Evolutionary conservation across 2,329 filamentous ascomycete species (phyloP).

Genomic region (Nakataea oryzae): DNA sequence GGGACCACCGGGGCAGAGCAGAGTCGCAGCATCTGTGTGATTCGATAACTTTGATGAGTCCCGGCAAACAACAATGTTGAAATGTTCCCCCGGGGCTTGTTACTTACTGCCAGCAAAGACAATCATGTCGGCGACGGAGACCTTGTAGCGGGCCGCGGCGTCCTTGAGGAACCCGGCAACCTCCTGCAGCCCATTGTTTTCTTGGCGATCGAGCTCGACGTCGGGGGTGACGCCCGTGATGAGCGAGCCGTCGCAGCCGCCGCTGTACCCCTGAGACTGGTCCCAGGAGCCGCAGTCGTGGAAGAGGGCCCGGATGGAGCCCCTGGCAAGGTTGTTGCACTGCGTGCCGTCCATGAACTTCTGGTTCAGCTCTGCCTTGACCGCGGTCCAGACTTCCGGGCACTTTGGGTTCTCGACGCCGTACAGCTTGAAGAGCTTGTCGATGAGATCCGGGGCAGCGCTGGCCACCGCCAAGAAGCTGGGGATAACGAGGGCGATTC

Average conservation of each 20-base stretch:
- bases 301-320: constrained; percentile 33
- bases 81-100: neutral
- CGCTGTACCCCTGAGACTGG: constrained; percentile 8
- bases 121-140: constrained; percentile 41
- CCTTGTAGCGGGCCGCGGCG: constrained; percentile 22
- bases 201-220: constrained; percentile 22
- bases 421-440: no score
- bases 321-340: constrained; percentile 29
- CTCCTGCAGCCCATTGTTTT: constrained; percentile 33
- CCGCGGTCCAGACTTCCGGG: constrained; percentile 20
- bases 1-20: constrained; percentile 40
- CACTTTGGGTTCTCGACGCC: neutral
- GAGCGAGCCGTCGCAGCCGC: constrained; percentile 31
- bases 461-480: neutral
- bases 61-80: no score
- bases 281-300: constrained; percentile 34
- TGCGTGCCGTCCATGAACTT: constrained; percentile 18
- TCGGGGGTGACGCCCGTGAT: constrained; percentile 24
- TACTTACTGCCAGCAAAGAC: constrained; percentile 30
- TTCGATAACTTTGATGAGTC: no score
- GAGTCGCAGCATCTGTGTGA: constrained; percentile 31
- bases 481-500: neutral
- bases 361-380: constrained; percentile 21
- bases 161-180: constrained; percentile 28
- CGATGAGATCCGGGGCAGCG: neutral